Conservation (phyloP, 116 monocot genomes). For the Zostera marina region DNA sequence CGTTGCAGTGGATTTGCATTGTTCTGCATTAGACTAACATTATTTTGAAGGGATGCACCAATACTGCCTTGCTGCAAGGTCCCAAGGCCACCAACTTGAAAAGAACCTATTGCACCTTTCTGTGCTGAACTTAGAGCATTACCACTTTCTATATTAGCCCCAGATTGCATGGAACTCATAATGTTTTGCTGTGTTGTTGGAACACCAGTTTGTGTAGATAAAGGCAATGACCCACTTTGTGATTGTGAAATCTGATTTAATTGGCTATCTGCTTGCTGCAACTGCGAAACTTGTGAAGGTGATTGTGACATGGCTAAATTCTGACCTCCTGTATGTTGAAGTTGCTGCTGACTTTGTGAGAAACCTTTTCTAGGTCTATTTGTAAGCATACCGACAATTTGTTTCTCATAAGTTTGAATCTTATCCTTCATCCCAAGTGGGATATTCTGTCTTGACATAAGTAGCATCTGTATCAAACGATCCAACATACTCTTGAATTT, state of each 20-base stretch:
- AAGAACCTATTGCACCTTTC: constrained; percentile 19
- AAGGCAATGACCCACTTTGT: constrained; percentile 36
- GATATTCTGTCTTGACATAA: constrained; percentile 42
- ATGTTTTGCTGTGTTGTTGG: constrained; percentile 28
- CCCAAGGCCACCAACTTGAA: constrained; percentile 27
- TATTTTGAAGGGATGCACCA: constrained; percentile 20
- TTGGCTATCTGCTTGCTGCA: constrained; percentile 50
- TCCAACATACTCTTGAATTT: constrained; percentile 37
- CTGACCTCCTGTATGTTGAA: constrained; percentile 27
- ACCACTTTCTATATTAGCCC: constrained; percentile 20
- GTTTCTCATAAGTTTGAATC: constrained; percentile 54
- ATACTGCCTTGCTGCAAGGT: constrained; percentile 26
- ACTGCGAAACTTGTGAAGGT: constrained; percentile 35
- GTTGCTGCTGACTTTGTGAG: constrained; percentile 30
- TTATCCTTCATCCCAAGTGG: constrained; percentile 35
- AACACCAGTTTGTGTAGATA: constrained; percentile 8
- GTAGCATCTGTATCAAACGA: constrained; percentile 27
- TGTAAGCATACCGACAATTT: constrained; percentile 37
- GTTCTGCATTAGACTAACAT: constrained; percentile 18
- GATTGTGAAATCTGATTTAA: constrained; percentile 39
- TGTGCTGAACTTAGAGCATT: constrained; percentile 30
- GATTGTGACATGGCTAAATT: constrained; percentile 28
- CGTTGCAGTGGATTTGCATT: constrained; percentile 11
- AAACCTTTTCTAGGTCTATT: constrained; percentile 17
- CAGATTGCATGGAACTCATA: constrained; percentile 23